phyloP scores from a whole-genome alignment of 352 stramenopile genomes.

The Pseudoperonospora humuli region DNA sequence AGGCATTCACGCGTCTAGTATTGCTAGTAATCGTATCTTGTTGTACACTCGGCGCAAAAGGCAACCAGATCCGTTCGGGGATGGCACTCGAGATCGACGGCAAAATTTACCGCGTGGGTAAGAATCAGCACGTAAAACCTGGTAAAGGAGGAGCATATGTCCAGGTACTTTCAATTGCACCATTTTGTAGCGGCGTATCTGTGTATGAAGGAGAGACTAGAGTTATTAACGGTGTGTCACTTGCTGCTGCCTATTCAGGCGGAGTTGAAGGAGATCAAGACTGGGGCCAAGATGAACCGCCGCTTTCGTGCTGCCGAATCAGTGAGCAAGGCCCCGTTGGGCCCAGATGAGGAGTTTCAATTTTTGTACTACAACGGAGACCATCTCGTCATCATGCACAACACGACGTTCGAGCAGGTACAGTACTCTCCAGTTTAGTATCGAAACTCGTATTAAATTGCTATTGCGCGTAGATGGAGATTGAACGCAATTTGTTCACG shows the following conservation, averaged over 20 bases:
- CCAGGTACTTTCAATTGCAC: constrained; percentile 27
- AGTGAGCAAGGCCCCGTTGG: constrained; percentile 69
- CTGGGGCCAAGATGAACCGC: constrained; percentile 72
- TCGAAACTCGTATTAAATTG: no score
- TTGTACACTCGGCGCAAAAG: constrained; percentile 19
- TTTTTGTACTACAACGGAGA: constrained; percentile 75
- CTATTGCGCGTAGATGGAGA: constrained; percentile 45
- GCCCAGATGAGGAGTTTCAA: constrained; percentile 67
- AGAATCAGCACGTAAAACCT: constrained; percentile 81
- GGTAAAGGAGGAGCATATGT: constrained; percentile 80
- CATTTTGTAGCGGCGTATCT: background rate
- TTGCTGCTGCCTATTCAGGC: constrained; percentile 22
- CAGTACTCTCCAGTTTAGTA: no score
- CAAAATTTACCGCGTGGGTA: constrained; percentile 78
- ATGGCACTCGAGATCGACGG: constrained; percentile 81
- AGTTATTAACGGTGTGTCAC: background rate
- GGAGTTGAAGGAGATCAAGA: constrained; percentile 85
- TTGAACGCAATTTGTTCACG: constrained; percentile 59
- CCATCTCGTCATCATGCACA: constrained; percentile 83
- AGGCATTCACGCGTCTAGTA: no score
- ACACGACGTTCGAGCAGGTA: constrained; percentile 75
- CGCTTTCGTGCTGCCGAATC: constrained; percentile 77
- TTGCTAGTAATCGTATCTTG: no score
- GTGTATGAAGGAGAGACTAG: background rate
- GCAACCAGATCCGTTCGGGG: constrained; percentile 73